Conservation (phyloP, 2,329 filamentous ascomycete genomes). For the Beauveria asiatica region DNA sequence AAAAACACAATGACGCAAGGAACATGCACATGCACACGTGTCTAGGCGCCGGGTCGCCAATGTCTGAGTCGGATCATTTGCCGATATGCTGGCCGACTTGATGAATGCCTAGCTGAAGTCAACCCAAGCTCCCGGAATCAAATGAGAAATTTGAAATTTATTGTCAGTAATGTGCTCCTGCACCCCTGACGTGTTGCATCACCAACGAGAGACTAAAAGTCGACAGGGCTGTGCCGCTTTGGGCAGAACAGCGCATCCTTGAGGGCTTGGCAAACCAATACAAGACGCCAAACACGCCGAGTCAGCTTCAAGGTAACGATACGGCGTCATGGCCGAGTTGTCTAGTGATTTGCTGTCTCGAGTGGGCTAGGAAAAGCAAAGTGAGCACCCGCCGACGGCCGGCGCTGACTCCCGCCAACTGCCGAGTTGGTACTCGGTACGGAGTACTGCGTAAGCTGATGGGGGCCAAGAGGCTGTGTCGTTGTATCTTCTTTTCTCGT, state of each 20-base stretch:
- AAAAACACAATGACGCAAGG: too few relatives aligned
- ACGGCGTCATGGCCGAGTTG: background rate
- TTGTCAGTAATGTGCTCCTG: background rate
- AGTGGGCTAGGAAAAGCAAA: background rate
- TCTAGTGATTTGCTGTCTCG: background rate
- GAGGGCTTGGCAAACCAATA: background rate
- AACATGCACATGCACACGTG: background rate
- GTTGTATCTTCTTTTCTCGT: background rate
- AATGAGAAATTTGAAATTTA: background rate
- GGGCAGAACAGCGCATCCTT: background rate
- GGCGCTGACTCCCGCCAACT: background rate
- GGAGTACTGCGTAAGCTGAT: background rate
- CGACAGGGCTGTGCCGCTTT: background rate
- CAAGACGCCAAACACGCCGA: background rate
- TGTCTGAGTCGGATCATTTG: background rate
- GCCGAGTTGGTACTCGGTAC: too few relatives aligned
- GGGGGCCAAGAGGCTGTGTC: conserved; percentile 2
- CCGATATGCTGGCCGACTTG: background rate
- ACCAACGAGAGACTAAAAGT: background rate
- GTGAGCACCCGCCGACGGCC: background rate
- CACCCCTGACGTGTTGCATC: background rate
- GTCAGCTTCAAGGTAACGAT: background rate
- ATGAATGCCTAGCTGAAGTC: background rate
- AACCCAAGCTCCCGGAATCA: background rate
- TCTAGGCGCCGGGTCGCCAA: background rate